Conservation (phyloP, 1,284 basidiomycete species). For the Boletus sp. region DNA sequence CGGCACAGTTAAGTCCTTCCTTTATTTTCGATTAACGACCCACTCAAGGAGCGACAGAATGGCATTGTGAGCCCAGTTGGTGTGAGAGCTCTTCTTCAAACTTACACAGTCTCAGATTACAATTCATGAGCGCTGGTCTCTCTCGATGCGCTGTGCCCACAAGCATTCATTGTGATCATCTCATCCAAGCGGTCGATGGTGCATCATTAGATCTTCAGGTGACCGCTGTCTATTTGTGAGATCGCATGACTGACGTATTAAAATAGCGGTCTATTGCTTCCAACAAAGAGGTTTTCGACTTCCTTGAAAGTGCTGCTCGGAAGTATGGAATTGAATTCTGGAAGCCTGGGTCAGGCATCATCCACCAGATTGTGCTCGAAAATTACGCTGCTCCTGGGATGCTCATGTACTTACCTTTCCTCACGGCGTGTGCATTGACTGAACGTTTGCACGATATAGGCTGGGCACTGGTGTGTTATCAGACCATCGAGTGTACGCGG, state of each 20-base stretch:
- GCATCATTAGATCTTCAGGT: constrained; percentile 82
- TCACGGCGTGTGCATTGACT: constrained; percentile 10
- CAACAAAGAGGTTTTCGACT: constrained; percentile 98
- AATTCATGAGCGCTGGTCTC: constrained; percentile 98
- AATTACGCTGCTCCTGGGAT: constrained; percentile 92
- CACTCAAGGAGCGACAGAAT: constrained; percentile 47
- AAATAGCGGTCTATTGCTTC: constrained; percentile 75
- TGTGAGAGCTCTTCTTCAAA: not conserved
- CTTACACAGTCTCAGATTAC: constrained; percentile 56
- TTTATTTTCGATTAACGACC: not conserved
- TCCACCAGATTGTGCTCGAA: constrained; percentile 98
- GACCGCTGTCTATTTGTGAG: constrained; percentile 3
- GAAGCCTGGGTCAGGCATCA: constrained; percentile 93
- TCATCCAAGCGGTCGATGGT: constrained; percentile 87
- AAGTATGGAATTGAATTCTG: constrained; percentile 98
- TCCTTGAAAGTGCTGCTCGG: constrained; percentile 88
- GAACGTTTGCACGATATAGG: constrained; percentile 39
- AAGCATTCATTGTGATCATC: constrained; percentile 95
- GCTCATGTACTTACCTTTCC: constrained; percentile 57
- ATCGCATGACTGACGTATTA: constrained; percentile 2
- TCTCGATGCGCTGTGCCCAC: constrained; percentile 80
- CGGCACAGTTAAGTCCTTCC: constrained; percentile 74
- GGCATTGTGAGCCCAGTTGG: constrained; percentile 56
- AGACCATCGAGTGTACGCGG: not conserved
- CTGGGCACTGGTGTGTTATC: constrained; percentile 61